Evolutionary conservation across 257 asterid genomes (phyloP).

Genomic region (Osmanthus fragrans): DNA sequence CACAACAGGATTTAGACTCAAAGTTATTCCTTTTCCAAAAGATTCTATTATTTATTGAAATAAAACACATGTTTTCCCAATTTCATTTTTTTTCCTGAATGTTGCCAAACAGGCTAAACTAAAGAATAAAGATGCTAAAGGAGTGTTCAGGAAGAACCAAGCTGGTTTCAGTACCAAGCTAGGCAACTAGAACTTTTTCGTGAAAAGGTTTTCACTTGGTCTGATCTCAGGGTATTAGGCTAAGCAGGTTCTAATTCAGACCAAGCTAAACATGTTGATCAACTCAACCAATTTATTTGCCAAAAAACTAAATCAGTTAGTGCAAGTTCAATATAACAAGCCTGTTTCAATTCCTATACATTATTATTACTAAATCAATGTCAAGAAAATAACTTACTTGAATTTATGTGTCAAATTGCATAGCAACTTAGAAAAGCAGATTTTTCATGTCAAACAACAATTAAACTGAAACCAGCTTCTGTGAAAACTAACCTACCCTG

Average conservation of each 20-base stretch:
- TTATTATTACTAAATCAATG: no score
- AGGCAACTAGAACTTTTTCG: neutral
- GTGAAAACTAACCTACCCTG: neutral
- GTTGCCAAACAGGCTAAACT: neutral
- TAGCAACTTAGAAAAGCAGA: no score
- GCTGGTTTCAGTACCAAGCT: neutral
- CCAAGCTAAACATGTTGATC: neutral
- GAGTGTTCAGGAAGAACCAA: neutral
- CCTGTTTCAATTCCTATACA: no score
- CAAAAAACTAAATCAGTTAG: neutral
- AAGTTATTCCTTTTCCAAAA: neutral
- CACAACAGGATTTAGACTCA: slow-evolving; percentile 4
- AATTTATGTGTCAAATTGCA: no score
- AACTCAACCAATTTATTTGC: neutral
- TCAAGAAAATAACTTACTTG: no score
- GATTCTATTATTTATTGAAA: no score
- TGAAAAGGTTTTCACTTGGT: neutral
- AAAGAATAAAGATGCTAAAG: neutral
- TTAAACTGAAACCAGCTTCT: no score
- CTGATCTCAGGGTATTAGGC: neutral
- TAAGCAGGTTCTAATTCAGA: neutral
- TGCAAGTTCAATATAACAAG: neutral
- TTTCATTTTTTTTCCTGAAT: neutral
- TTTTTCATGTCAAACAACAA: no score
- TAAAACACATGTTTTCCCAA: no score